phyloP scores from a whole-genome alignment of 1,284 basidiomycete species.

The Puccinia coronata region DNA sequence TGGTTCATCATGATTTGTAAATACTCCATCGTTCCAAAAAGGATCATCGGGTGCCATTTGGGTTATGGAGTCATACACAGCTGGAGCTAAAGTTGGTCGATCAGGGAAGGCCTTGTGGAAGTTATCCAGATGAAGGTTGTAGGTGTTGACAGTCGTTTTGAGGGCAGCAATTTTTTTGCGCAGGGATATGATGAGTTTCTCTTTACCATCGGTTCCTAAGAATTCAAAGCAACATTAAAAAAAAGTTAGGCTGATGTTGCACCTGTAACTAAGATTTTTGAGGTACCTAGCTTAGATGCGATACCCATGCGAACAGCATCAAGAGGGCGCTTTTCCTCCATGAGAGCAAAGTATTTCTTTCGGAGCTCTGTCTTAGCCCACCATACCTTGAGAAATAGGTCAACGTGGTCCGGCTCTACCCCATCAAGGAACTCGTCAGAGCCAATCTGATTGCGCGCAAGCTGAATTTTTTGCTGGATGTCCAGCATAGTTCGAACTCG shows the following conservation, averaged over 20 bases:
- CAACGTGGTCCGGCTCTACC: not conserved
- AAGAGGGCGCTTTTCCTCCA: conserved; percentile 10
- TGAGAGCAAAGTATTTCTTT: not conserved
- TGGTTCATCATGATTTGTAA: conserved; percentile 13
- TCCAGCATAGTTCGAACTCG: not conserved
- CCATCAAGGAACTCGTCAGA: not conserved
- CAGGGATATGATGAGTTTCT: not conserved
- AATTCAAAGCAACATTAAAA: too few species aligned
- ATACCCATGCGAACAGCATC: not conserved
- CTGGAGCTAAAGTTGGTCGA: not conserved
- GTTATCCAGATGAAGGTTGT: not conserved
- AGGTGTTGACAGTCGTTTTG: not conserved
- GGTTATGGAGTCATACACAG: not conserved
- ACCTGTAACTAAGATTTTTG: too few species aligned
- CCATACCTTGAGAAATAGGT: conserved; percentile 17
- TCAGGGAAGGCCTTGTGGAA: not conserved
- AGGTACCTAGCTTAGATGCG: conserved; percentile 19
- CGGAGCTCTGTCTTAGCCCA: conserved; percentile 12
- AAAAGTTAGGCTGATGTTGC: too few species aligned
- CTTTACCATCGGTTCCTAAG: conserved; percentile 28
- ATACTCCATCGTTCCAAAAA: conserved; percentile 22
- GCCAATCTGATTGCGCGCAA: not conserved
- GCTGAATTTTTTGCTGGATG: not conserved
- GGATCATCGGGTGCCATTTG: not conserved
- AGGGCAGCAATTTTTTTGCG: not conserved